These are phyloP conservation scores for Pseudocercospora crystallina DNA, from an alignment of 2,329 filamentous ascomycete genomes.

Conservation along the genomic window DNA sequence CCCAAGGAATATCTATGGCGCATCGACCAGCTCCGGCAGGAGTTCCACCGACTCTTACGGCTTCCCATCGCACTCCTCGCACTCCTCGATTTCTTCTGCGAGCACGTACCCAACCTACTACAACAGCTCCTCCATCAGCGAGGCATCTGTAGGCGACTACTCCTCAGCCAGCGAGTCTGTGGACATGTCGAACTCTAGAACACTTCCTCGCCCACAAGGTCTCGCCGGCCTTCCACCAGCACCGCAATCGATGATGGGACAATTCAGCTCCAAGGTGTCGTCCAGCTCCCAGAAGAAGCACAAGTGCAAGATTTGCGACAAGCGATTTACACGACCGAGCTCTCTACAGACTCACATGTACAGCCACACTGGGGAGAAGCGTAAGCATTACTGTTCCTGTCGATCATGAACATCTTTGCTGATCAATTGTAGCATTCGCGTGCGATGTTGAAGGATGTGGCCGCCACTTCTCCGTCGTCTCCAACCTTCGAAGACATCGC, in stretches of 20 bases:
- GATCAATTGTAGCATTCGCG: slow-evolving; percentile 67
- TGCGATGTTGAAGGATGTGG: slow-evolving; percentile 95
- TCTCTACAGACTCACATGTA: slow-evolving; percentile 98
- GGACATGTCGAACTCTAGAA: slow-evolving; percentile 74
- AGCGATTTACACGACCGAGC: slow-evolving; percentile 91
- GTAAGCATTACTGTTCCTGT: slow-evolving; percentile 56
- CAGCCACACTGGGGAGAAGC: slow-evolving; percentile 96
- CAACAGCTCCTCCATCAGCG: slow-evolving; percentile 75
- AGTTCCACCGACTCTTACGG: slow-evolving; percentile 81
- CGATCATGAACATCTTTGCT: not conserved
- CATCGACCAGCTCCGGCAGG: slow-evolving; percentile 50
- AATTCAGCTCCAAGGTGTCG: slow-evolving; percentile 95
- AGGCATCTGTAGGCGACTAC: slow-evolving; percentile 86
- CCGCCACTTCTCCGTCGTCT: slow-evolving; percentile 94
- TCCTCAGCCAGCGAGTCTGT: slow-evolving; percentile 86
- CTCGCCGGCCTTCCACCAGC: slow-evolving; percentile 71
- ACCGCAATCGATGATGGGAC: slow-evolving; percentile 96
- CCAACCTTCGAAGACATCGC: slow-evolving; percentile 87
- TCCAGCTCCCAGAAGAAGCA: slow-evolving; percentile 98
- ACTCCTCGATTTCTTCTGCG: slow-evolving; percentile 83
- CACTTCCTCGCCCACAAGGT: slow-evolving; percentile 75
- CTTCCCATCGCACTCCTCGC: slow-evolving; percentile 83
- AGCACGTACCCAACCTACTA: slow-evolving; percentile 83
- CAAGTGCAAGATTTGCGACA: slow-evolving; percentile 98
- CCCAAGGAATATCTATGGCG: slow-evolving; percentile 83